Evolutionary conservation across 345 rosid genomes (phyloP).

Genomic region (Hibiscus syriacus): DNA sequence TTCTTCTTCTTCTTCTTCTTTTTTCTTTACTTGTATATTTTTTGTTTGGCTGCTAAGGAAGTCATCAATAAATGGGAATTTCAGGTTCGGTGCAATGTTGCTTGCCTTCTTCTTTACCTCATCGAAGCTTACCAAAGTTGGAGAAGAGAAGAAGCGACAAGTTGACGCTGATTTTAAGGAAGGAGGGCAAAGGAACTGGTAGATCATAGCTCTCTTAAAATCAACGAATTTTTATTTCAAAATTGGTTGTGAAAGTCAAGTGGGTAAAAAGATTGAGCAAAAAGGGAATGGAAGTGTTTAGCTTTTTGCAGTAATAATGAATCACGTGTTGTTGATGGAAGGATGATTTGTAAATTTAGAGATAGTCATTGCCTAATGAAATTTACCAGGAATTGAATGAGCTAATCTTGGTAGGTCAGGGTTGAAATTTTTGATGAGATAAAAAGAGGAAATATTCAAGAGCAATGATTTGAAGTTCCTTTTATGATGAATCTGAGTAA

Average conservation of each 20-base stretch:
- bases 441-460: too few relatives aligned
- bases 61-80: neutral
- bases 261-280: neutral
- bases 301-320: too few relatives aligned
- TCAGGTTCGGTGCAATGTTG: conserved; percentile 77
- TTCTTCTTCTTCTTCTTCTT: too few relatives aligned
- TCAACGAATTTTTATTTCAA: neutral
- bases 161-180: conserved; percentile 81
- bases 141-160: conserved; percentile 71
- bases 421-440: neutral
- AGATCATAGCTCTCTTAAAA: neutral
- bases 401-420: neutral
- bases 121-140: conserved; percentile 85
- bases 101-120: conserved; percentile 77
- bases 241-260: neutral
- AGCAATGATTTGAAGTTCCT: too few relatives aligned
- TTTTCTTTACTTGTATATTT: neutral
- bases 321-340: too few relatives aligned
- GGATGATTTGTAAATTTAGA: neutral
- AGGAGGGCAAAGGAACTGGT: conserved; percentile 97
- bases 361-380: neutral
- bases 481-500: too few relatives aligned
- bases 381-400: neutral
- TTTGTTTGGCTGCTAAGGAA: neutral
- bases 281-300: neutral